A percentile compares a stretch with the other conserved stretches of the same genome.
Conservation (phyloP, 2,329 filamentous ascomycete species). For the Fonsecaea pedrosoi region DNA sequence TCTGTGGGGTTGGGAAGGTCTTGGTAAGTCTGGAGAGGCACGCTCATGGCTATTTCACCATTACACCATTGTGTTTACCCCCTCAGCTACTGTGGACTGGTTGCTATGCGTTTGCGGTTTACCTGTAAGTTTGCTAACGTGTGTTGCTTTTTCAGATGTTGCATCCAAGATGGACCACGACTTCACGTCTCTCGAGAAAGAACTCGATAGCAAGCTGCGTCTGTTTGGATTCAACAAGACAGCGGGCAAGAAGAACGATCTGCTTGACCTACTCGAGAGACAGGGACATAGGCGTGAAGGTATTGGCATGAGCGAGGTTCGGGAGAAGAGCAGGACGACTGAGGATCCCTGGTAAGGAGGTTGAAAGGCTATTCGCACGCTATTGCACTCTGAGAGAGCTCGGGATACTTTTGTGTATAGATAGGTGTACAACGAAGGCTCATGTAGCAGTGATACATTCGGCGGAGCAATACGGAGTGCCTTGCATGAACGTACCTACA, state of each 20-base stretch:
- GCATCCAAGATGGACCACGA: conserved; percentile 50
- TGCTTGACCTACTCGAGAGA: conserved; percentile 48
- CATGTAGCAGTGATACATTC: neutral
- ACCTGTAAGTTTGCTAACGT: conserved; percentile 7
- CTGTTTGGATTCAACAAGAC: conserved; percentile 51
- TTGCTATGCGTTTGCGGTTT: neutral
- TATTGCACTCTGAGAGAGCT: neutral
- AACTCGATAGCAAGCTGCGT: conserved; percentile 49
- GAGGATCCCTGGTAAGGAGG: conserved; percentile 23
- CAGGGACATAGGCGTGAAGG: conserved; percentile 48
- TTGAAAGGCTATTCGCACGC: neutral
- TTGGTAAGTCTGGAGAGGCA: conserved; percentile 61
- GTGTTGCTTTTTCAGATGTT: conserved; percentile 45
- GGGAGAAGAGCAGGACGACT: conserved; percentile 37
- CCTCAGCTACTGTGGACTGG: conserved; percentile 20
- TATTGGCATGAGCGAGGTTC: conserved; percentile 46
- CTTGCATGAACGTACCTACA: no score
- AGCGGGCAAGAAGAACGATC: conserved; percentile 41
- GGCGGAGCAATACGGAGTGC: neutral
- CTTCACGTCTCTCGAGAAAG: conserved; percentile 48
- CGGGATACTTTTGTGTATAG: neutral
- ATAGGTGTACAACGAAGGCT: neutral
- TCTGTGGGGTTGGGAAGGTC: conserved; percentile 82
- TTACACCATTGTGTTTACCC: neutral
- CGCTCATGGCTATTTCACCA: neutral